Base-by-base conservation (phyloP, 768 basidiomycete species). In the Lactifluus piperatus region DNA sequence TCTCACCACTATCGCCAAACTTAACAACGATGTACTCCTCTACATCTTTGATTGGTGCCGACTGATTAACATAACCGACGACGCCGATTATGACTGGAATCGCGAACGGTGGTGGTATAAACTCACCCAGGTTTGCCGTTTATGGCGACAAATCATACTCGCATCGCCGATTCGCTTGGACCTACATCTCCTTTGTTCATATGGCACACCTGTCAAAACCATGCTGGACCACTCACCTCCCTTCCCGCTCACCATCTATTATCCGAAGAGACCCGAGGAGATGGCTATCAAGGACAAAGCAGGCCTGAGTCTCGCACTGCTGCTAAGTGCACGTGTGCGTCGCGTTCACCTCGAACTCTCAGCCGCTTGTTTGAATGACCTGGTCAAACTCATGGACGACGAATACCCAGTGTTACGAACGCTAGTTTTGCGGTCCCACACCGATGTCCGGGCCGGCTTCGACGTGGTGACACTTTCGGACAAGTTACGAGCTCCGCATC, bases 61-160 rank as follows among this genome's bases (percentile, higher is more conserved):
- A 41, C 29, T 49, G 37, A 24, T 27, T 1, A 20, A 47, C 18
- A 55, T n/a, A 18, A 20, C 22, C 18, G 22, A 44, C 3, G 32
- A 46, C 24, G 22, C 32, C 1, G 37, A 32, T 20, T 8, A 8
- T 16, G 27, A 37, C 27, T 56, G 55, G 55, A 50, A 56, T 16
- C 18, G 34, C 9, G 51, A 58, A 16, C 50, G 57, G 5, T 58
- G 57, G 57, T 58, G 57, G 57, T 58, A 58, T 44, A 58, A 34
- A 27, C 44, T 45, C 34, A 37, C 45, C 13, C 50, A 58, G 24
- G 50, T 52, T 10, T 58, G 50, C n/a, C 32, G 2, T 18, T 4
- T 4, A n/a, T 58, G 57, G 57, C 30, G 57, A 6, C 11, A n/a
- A 18, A 16, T 58, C 43, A 46, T 58, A 22, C 43, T 51, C 43